Evolutionary conservation across 2,329 filamentous ascomycete species (phyloP).

Genomic region (Ceratocystis huliohia): DNA sequence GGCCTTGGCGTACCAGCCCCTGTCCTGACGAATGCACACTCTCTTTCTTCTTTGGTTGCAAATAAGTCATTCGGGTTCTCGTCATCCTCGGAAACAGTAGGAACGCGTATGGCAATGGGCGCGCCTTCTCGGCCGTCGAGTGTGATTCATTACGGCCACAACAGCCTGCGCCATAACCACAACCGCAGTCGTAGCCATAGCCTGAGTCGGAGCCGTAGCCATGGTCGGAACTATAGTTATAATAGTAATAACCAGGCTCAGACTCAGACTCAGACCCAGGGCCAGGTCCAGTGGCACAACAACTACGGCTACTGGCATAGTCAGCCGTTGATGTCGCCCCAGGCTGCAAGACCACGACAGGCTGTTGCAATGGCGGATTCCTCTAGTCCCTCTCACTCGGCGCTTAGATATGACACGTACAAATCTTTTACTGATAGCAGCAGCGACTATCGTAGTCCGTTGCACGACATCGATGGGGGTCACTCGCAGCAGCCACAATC

Average conservation of each 20-base stretch:
- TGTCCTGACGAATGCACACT: slow-evolving; percentile 9
- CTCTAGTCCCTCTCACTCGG: not conserved
- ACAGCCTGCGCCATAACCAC: not conserved
- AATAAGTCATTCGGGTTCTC: slow-evolving; percentile 7
- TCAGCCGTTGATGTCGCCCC: not conserved
- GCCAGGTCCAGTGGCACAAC: no score
- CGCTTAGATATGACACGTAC: not conserved
- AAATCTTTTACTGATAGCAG: not conserved
- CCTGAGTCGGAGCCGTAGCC: no score
- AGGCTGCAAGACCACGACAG: not conserved
- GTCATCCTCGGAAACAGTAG: slow-evolving; percentile 9
- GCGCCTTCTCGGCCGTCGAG: slow-evolving; percentile 10
- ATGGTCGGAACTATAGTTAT: no score
- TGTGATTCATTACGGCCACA: slow-evolving; percentile 6
- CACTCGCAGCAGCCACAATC: not conserved
- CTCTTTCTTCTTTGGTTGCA: slow-evolving; percentile 6
- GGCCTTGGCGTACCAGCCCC: not conserved
- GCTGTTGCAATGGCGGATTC: not conserved
- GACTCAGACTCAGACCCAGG: no score
- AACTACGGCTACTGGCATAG: no score
- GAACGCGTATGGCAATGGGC: slow-evolving; percentile 1
- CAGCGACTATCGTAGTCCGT: not conserved
- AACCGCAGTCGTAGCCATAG: no score
- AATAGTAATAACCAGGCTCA: no score
- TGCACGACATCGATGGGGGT: not conserved